Conservation (phyloP, 2,329 filamentous ascomycete species). For the Chaetomium sp. region DNA sequence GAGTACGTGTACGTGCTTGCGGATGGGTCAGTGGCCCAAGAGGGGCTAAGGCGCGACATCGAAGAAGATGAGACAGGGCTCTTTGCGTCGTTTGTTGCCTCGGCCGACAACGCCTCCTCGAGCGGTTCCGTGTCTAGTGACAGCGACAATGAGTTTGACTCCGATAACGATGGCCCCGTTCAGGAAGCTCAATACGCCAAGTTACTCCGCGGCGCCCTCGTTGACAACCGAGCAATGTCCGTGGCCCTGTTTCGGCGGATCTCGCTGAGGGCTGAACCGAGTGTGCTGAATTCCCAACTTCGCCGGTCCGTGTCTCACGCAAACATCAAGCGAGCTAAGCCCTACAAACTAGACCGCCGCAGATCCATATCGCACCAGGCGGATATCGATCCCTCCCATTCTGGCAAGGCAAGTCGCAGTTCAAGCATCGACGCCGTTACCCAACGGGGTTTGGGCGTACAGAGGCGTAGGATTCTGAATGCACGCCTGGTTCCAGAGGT, state of each 20-base stretch:
- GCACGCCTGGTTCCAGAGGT: conserved; percentile 15
- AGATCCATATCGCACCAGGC: neutral
- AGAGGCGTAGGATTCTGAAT: conserved; percentile 28
- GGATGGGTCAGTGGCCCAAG: conserved; percentile 65
- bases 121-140: neutral
- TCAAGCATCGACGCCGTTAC: conserved; percentile 29
- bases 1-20: conserved; percentile 85
- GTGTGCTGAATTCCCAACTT: neutral
- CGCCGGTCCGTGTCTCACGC: neutral
- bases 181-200: conserved; percentile 25
- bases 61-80: conserved; percentile 47
- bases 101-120: conserved; percentile 27
- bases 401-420: neutral
- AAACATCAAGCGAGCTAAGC: neutral
- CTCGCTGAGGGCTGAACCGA: conserved; percentile 11
- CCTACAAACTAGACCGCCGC: neutral
- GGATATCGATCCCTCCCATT: neutral
- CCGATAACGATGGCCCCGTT: conserved; percentile 13
- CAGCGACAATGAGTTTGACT: conserved; percentile 18
- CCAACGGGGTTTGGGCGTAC: conserved; percentile 26
- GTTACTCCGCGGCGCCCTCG: conserved; percentile 23
- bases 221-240: conserved; percentile 22
- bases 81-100: conserved; percentile 49
- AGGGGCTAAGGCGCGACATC: conserved; percentile 65
- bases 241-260: conserved; percentile 26